Base-by-base conservation (phyloP, 805 yeast genomes). In the Helenozyma rhizophorensis region DNA sequence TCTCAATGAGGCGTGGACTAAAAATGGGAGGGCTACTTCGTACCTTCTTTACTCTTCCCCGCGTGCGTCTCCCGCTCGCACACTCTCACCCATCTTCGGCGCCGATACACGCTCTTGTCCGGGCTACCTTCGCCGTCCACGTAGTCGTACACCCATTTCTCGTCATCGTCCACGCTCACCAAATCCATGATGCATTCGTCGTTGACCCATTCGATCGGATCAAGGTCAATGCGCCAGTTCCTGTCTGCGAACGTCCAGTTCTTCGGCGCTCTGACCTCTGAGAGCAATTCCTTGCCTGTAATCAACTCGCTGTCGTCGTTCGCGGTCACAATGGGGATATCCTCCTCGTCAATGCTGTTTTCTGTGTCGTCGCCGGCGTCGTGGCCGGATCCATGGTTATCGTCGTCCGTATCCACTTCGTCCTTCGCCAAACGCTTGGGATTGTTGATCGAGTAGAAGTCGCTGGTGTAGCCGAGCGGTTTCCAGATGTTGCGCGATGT, bases 111-210 rank as follows among this genome's bases (percentile, higher is more conserved):
- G 40, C 80, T 65, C 43, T 75, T 39, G 19, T 34, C 45, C 9
- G 35, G 28, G 12, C 43, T 17, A 14, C 30, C 43, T 34, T 48
- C 53, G 14, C 35, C 46, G 10, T 26, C 40, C n/a, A 53, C 52
- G 23, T 56, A 51, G 54, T 86, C 95, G 53, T 86, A 86, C 13
- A 84, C 90, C 95, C 95, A 86, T 55, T 86, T 86, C 25, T 82
- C 83, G 35, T 78, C 88, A 18, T 73, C 63, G 57, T 86, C 94
- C 14, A 83, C 65, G 14, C 65, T 68, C 11, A 81, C 76, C 27
- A 75, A 56, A 36, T 74, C 80, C 18, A 47, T 37, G 10, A 81
- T 58, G 31, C 72, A 60, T 33, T 74, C 70, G 2, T 57, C 50
- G 27, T 57, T 56, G 6, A 80, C 84, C 95, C 95, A 86, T 2